These are phyloP conservation scores for Teratosphaeria gauchensis DNA, from an alignment of 2,329 filamentous ascomycete genomes.

Conservation along the genomic window DNA sequence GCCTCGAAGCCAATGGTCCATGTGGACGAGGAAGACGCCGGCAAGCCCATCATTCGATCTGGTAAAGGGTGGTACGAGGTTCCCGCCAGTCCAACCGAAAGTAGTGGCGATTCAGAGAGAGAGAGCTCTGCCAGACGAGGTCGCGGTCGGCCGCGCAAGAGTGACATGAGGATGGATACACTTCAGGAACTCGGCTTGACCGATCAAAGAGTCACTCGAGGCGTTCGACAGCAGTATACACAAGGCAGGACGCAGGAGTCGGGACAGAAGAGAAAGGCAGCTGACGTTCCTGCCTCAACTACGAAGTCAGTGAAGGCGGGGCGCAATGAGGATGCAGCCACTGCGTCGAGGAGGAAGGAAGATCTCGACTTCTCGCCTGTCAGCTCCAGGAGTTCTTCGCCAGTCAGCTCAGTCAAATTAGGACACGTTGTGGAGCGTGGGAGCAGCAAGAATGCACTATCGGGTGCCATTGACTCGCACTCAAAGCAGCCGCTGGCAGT, in stretches of 20 bases:
- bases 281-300: background rate
- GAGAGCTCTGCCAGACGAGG: background rate
- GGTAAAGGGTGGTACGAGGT: constrained; percentile 15
- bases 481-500: background rate
- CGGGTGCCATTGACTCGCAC: background rate
- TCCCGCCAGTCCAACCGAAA: constrained; percentile 1
- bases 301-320: background rate
- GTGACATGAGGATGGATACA: background rate
- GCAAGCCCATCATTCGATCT: constrained; percentile 7
- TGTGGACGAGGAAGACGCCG: background rate
- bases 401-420: background rate
- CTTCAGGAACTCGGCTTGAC: background rate
- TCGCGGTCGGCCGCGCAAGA: constrained; percentile 1
- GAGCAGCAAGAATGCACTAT: background rate
- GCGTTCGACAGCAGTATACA: background rate
- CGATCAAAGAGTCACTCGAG: background rate
- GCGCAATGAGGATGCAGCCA: background rate
- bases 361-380: constrained; percentile 1
- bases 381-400: background rate
- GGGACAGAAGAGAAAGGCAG: background rate
- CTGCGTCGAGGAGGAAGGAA: background rate
- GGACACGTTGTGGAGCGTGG: background rate
- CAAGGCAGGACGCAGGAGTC: background rate
- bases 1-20: background rate
- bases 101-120: background rate